Conservation (phyloP, 345 rosid species). For the Eucalyptus sp. region DNA sequence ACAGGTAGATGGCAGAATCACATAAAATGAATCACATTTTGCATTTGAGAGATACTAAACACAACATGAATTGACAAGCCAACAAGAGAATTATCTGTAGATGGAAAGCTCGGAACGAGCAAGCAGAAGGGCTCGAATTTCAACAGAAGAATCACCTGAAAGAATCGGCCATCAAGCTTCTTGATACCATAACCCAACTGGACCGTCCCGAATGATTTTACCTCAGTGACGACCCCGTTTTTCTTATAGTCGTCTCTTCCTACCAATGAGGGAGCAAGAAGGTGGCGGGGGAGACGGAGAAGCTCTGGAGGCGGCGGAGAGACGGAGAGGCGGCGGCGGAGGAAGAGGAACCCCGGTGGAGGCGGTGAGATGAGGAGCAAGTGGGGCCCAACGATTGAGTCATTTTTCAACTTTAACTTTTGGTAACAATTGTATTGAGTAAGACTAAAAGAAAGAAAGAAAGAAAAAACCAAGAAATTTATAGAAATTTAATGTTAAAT, state of each 20-base stretch:
- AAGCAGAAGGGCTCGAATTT: background rate
- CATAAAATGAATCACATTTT: background rate
- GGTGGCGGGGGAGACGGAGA: background rate
- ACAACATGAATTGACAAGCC: background rate
- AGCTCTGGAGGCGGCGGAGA: no score
- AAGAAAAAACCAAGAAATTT: background rate
- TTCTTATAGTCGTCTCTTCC: no score
- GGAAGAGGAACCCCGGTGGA: background rate
- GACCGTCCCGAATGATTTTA: no score
- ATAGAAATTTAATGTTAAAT: background rate
- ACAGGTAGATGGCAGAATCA: no score
- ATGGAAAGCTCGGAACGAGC: background rate
- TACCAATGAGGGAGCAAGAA: background rate
- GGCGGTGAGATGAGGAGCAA: conserved; percentile 15
- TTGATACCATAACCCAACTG: no score
- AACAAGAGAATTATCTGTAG: background rate
- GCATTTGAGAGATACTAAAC: no score
- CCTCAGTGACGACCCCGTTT: no score
- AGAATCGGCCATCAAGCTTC: conserved; percentile 62
- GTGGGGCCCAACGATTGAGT: conserved; percentile 24
- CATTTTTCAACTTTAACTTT: no score
- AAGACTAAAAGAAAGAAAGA: no score
- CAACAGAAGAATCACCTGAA: conserved; percentile 28
- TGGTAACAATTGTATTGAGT: no score
- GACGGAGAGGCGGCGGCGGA: no score